phyloP scores from a whole-genome alignment of 169 alveolate genomes.

The Toxoplasma gondii region DNA sequence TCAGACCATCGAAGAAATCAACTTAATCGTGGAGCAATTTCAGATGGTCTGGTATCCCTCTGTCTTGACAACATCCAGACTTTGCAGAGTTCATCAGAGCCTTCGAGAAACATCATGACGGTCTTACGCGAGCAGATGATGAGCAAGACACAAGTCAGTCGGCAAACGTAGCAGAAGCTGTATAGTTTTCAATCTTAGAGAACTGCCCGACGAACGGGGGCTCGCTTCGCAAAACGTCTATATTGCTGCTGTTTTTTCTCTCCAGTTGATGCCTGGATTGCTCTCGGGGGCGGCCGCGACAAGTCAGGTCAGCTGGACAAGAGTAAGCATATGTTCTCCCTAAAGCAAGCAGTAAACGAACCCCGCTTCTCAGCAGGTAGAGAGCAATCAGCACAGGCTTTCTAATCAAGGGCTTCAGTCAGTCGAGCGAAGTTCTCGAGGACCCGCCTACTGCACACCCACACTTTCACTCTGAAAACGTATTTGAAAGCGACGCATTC shows the following conservation, averaged over 20 bases:
- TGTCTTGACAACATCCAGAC: conserved; percentile 40
- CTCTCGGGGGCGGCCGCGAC: conserved; percentile 53
- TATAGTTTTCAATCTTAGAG: neutral
- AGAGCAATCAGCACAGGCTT: too few species aligned
- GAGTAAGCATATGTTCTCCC: neutral
- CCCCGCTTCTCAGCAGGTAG: too few species aligned
- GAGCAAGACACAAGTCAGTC: conserved; percentile 40
- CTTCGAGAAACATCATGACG: conserved; percentile 71
- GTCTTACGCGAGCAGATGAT: neutral
- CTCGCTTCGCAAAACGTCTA: neutral
- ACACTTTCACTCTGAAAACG: too few species aligned
- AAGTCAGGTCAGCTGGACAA: conserved; percentile 27
- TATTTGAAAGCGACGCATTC: neutral
- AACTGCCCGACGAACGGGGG: neutral
- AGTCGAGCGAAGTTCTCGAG: too few species aligned
- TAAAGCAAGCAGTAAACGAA: neutral
- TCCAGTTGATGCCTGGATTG: conserved; percentile 55
- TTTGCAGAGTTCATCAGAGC: conserved; percentile 73
- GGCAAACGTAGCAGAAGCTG: neutral
- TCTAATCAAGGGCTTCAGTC: too few species aligned
- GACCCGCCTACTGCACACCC: too few species aligned
- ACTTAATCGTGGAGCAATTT: too few species aligned
- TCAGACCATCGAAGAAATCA: too few species aligned
- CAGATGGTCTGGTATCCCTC: too few species aligned
- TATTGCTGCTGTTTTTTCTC: neutral